A percentile compares a stretch with the other conserved stretches of the same genome.
phyloP scores from a whole-genome alignment of 1,284 basidiomycete genomes.

The Grifola frondosa region DNA sequence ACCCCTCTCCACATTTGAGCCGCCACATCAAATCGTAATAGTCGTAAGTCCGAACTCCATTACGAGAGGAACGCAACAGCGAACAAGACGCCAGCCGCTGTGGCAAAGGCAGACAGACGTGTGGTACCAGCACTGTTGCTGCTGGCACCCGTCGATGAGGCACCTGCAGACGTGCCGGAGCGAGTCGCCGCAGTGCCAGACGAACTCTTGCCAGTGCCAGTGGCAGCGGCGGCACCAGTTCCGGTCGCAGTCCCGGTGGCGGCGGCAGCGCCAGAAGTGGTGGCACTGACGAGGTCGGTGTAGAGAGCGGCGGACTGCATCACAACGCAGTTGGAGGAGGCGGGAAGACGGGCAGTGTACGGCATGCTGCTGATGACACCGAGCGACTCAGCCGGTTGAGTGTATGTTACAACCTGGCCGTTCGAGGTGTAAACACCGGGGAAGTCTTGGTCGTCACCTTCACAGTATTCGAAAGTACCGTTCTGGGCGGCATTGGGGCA shows the following conservation, averaged over 20 bases:
- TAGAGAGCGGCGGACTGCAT: slow-evolving; percentile 56
- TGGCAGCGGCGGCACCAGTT: slow-evolving; percentile 13
- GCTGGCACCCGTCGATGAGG: slow-evolving; percentile 24
- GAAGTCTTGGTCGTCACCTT: slow-evolving; percentile 61
- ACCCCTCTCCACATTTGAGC: not conserved
- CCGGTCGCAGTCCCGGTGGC: slow-evolving; percentile 25
- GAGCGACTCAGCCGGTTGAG: slow-evolving; percentile 60
- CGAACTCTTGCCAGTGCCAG: slow-evolving; percentile 10
- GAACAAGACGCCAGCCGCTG: slow-evolving; percentile 41
- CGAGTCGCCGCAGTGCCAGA: slow-evolving; percentile 22
- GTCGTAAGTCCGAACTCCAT: too few species aligned
- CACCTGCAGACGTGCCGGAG: slow-evolving; percentile 13
- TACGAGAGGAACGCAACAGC: slow-evolving; percentile 47
- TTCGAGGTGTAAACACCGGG: slow-evolving; percentile 53
- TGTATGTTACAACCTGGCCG: slow-evolving; percentile 48
- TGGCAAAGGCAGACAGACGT: slow-evolving; percentile 38
- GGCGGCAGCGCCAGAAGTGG: slow-evolving; percentile 29
- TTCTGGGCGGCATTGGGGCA: slow-evolving; percentile 42
- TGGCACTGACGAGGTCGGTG: slow-evolving; percentile 33
- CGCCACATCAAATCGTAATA: too few species aligned
- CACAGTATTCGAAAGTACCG: slow-evolving; percentile 44
- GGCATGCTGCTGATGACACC: slow-evolving; percentile 58
- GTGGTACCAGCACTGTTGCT: slow-evolving; percentile 36
- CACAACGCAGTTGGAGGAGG: slow-evolving; percentile 62
- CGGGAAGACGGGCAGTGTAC: slow-evolving; percentile 58